Evolutionary conservation across 805 yeast species (phyloP).

Genomic region (Candida alai): DNA sequence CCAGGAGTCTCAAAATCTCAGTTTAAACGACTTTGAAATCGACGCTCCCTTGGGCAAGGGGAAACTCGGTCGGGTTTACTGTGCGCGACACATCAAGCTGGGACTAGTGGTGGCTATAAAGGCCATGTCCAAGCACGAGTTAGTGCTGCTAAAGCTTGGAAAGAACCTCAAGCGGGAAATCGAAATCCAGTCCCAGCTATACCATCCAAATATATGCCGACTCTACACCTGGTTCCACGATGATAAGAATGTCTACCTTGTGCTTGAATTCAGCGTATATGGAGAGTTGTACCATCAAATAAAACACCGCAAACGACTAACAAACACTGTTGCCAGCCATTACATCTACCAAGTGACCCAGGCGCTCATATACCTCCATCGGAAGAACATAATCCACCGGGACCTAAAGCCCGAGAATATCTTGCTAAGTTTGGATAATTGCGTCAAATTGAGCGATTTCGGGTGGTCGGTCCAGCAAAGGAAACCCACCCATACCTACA

Average conservation of each 20-base stretch:
- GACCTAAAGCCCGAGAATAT: constrained; percentile 95
- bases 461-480: constrained; percentile 77
- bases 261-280: constrained; percentile 77
- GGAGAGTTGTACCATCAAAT: constrained; percentile 84
- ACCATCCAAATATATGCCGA: constrained; percentile 77
- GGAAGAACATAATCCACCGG: constrained; percentile 79
- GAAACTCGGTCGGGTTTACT: constrained; percentile 87
- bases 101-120: constrained; percentile 88
- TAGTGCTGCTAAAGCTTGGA: constrained; percentile 71
- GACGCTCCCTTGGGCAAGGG: constrained; percentile 91
- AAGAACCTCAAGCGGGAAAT: constrained; percentile 87
- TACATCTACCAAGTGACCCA: constrained; percentile 80
- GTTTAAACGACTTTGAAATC: constrained; percentile 64
- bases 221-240: constrained; percentile 86
- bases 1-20: no score
- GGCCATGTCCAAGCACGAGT: constrained; percentile 82
- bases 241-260: constrained; percentile 69
- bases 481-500: constrained; percentile 14
- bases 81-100: constrained; percentile 70
- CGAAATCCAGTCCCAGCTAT: constrained; percentile 77
- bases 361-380: constrained; percentile 75
- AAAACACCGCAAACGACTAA: constrained; percentile 62
- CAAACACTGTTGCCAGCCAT: constrained; percentile 69
- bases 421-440: constrained; percentile 68
- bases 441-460: constrained; percentile 83